phyloP scores from a whole-genome alignment of 345 rosid species.

The Eucalyptus sp. region DNA sequence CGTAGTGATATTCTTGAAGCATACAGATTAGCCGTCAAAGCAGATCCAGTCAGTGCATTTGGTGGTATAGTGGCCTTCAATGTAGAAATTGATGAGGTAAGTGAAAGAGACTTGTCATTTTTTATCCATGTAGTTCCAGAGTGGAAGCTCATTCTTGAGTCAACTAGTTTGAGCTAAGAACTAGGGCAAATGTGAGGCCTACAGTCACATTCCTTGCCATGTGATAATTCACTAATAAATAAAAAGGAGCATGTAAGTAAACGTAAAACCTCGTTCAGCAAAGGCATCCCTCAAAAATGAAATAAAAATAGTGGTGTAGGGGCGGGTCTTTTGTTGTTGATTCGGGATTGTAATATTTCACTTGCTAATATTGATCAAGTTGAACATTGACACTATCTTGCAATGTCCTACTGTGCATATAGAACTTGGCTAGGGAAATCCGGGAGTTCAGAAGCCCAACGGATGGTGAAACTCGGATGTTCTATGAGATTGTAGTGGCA shows the following conservation, averaged over 20 bases:
- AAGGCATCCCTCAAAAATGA: not conserved
- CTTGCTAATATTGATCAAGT: not conserved
- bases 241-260: not conserved
- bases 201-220: not conserved
- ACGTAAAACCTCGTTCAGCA: not conserved
- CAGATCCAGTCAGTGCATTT: slow-evolving; percentile 93
- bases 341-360: not conserved
- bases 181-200: not conserved
- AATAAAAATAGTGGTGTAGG: not conserved
- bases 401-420: not conserved
- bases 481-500: slow-evolving; percentile 91
- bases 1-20: slow-evolving; percentile 74
- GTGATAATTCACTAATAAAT: not conserved
- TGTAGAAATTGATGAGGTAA: slow-evolving; percentile 83
- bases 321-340: not conserved
- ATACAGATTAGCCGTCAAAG: slow-evolving; percentile 84
- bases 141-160: not conserved
- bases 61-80: slow-evolving; percentile 98
- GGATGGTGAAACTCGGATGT: slow-evolving; percentile 94
- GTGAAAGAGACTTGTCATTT: not conserved
- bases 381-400: not conserved
- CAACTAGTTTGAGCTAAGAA: not conserved
- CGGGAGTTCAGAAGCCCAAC: slow-evolving; percentile 90
- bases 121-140: not conserved
- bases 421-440: slow-evolving; percentile 83